Evolutionary conservation across 1,139 yeast species (phyloP).

Genomic region (Zygoascus meyerae): DNA sequence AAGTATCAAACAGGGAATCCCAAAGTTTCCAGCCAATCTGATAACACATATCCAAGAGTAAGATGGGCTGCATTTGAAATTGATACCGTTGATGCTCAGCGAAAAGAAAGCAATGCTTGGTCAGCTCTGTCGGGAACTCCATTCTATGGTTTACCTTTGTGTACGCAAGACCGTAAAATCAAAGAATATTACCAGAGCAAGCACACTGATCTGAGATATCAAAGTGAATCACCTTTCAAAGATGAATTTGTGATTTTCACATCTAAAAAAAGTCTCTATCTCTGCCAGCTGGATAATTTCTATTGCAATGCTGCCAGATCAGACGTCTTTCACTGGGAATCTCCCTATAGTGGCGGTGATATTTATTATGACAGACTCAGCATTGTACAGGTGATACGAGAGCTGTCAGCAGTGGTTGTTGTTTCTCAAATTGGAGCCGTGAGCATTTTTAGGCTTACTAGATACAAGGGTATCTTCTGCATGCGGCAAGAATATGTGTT

Average conservation of each 20-base stretch:
- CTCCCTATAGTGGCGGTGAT: constrained; percentile 32
- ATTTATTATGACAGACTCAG: constrained; percentile 50
- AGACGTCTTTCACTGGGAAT: constrained; percentile 40
- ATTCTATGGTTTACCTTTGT: constrained; percentile 6
- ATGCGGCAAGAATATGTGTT: constrained; percentile 58
- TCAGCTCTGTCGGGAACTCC: constrained; percentile 4
- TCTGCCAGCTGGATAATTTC: constrained; percentile 47
- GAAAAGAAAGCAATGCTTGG: constrained; percentile 1
- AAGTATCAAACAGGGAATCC: constrained; percentile 14
- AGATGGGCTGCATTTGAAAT: constrained; percentile 22
- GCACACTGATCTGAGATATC: background rate
- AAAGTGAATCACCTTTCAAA: constrained; percentile 31
- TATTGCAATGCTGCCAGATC: constrained; percentile 49
- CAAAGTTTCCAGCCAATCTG: constrained; percentile 3
- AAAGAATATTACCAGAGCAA: background rate
- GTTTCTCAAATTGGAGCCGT: constrained; percentile 58
- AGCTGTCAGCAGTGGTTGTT: constrained; percentile 47
- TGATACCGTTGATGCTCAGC: constrained; percentile 19
- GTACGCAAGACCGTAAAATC: constrained; percentile 8
- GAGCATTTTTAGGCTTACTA: constrained; percentile 51
- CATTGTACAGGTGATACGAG: constrained; percentile 47
- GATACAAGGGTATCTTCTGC: constrained; percentile 50
- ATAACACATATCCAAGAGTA: constrained; percentile 15
- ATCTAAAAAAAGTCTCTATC: constrained; percentile 22
- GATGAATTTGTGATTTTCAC: constrained; percentile 44